A percentile compares a stretch with the other conserved stretches of the same genome.
Conservation (phyloP, 192 early-diverging fungal genomes). For the Helicostylum pulchrum region DNA sequence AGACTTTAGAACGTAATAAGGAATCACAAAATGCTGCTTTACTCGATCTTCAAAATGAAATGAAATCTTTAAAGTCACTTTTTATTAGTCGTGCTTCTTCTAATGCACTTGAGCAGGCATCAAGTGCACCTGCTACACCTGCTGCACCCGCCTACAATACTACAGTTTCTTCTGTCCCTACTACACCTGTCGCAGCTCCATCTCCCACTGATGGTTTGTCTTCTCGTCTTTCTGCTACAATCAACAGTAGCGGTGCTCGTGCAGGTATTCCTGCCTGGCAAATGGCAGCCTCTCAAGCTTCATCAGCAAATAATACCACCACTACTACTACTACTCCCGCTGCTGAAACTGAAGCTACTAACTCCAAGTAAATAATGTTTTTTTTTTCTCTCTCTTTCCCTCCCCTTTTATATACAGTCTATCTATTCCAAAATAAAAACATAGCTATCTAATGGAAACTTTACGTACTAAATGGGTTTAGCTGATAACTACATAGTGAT, state of each 20-base stretch:
- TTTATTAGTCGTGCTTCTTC: slow-evolving; percentile 67
- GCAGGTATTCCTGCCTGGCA: slow-evolving; percentile 65
- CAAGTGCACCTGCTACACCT: slow-evolving; percentile 36
- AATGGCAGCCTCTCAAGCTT: slow-evolving; percentile 38
- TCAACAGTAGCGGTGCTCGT: slow-evolving; percentile 5
- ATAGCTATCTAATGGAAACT: too few relatives aligned
- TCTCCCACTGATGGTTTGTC: slow-evolving; percentile 20
- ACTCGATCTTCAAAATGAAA: slow-evolving; percentile 85
- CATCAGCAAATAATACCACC: background rate
- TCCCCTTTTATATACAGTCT: too few relatives aligned
- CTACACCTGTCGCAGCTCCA: slow-evolving; percentile 1
- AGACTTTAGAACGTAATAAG: slow-evolving; percentile 73
- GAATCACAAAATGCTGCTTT: slow-evolving; percentile 65
- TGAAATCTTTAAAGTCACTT: slow-evolving; percentile 91
- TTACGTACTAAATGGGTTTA: too few relatives aligned
- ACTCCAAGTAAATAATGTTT: too few relatives aligned
- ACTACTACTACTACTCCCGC: background rate
- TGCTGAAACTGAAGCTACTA: background rate
- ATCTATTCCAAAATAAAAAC: too few relatives aligned
- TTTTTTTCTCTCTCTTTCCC: too few relatives aligned
- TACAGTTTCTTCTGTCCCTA: slow-evolving; percentile 39
- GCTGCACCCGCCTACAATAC: slow-evolving; percentile 40
- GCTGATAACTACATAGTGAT: too few relatives aligned
- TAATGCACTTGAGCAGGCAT: slow-evolving; percentile 12
- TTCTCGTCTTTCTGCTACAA: slow-evolving; percentile 19